Evolutionary conservation across 305 asterid species (phyloP), one percentile per base, ranked within the genome.

Genomic region (Fraxinus latifolia): DNA sequence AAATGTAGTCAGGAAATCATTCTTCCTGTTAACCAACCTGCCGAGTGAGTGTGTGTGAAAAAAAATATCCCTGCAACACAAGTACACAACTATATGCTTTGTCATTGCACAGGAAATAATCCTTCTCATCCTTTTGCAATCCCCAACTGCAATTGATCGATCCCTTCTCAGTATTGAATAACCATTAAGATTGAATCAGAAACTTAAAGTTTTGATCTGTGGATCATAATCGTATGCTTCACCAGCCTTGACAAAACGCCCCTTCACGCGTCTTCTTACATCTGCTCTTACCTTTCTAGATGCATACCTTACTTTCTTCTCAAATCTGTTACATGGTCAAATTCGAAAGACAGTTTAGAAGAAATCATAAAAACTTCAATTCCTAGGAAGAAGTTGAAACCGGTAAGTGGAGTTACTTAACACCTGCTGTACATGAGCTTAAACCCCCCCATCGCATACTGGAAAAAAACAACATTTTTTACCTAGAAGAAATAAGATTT

Each of bases 211-310:
- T 79, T 84, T 89, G 83, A 42, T 67, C n/a, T 31, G 23, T 60
- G 74, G 29, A 70, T 53, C 74, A 27, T 53, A 77, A 80, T 95
- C 99, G 78, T 91, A 93, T 74, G 91, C 90, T 74, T 95, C 98
- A 9, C 99, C 99, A 25, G 94, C 95, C 94, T 95, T 95, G 82
- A 95, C 91, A 82, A 95, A 95, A 9, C 99, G 94, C 34, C 99
- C 97, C 87, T 95, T 95, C 39, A 92, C 99, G 81, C 98, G 98
- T 83, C 84, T 92, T 83, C 99, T 89, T 55, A 91, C 92, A 79
- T 95, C 99, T 78, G 98, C 98, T 87, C 98, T 91, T 71, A 92
- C 96, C 91, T 95, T 95, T 82, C 97, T 96, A 58, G 97, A 94
- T 62, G 81, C 98, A 39, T 95, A 95, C 82, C 99, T 87, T 62